A percentile compares a stretch with the other conserved stretches of the same genome.
phyloP scores from a whole-genome alignment of 2,329 filamentous ascomycete genomes.

The Ophiognomonia clavigignenti-juglandacearum region DNA sequence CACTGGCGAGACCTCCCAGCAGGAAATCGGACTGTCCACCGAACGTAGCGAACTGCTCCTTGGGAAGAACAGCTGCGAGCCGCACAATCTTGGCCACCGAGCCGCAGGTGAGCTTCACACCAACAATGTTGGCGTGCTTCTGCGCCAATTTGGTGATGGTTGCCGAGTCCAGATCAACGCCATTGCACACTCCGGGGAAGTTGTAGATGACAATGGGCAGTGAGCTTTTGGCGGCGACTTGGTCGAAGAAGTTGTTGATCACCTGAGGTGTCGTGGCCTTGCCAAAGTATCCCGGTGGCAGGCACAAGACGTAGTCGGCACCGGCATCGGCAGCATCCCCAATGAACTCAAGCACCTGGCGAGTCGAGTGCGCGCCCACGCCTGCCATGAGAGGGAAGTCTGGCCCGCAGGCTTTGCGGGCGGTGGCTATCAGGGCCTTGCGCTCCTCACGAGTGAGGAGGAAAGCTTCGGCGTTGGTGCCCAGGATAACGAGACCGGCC shows the following conservation, averaged over 20 bases:
- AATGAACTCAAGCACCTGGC: constrained; percentile 57
- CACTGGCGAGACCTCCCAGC: constrained; percentile 53
- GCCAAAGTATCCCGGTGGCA: constrained; percentile 62
- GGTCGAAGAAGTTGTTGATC: constrained; percentile 53
- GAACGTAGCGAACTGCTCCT: constrained; percentile 59
- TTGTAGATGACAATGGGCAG: constrained; percentile 63
- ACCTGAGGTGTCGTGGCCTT: constrained; percentile 55
- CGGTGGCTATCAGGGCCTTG: constrained; percentile 45
- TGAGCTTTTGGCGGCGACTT: constrained; percentile 46
- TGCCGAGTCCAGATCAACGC: constrained; percentile 63
- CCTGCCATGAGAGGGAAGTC: constrained; percentile 58
- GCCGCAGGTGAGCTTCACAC: constrained; percentile 65
- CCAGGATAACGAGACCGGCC: constrained; percentile 27
- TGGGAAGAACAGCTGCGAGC: constrained; percentile 44
- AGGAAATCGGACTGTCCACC: constrained; percentile 72
- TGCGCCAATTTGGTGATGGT: constrained; percentile 50
- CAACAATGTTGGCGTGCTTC: constrained; percentile 50
- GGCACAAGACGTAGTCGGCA: constrained; percentile 56
- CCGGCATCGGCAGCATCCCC: constrained; percentile 55
- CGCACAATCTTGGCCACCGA: constrained; percentile 62
- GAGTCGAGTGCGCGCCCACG: constrained; percentile 59
- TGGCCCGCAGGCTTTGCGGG: constrained; percentile 47
- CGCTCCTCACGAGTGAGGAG: constrained; percentile 29
- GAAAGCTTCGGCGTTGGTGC: constrained; percentile 30
- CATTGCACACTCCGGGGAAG: constrained; percentile 64